A percentile compares a stretch with the other conserved stretches of the same genome.
These are phyloP conservation scores for Leishmania lainsoni DNA, from an alignment of 208 protist genomes.

Conservation along the genomic window DNA sequence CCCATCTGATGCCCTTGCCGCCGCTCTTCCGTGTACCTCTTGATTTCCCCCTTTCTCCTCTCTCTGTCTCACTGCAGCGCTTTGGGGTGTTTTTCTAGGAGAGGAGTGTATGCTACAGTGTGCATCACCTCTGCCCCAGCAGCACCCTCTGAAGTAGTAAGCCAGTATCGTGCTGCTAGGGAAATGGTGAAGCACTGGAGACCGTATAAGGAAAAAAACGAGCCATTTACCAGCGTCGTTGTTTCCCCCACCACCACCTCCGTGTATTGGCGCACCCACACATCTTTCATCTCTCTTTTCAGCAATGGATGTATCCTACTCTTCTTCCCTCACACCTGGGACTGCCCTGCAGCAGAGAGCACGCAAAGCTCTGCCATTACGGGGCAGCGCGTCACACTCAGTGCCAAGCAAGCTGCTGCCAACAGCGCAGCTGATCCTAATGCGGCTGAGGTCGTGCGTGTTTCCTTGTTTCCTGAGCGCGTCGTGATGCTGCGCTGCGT, in stretches of 20 bases:
- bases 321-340: background rate
- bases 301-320: background rate
- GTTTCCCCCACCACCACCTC: too few species aligned
- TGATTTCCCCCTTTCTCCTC: background rate
- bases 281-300: background rate
- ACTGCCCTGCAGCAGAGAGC: background rate
- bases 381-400: slow-evolving; percentile 45
- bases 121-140: background rate
- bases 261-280: background rate
- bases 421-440: slow-evolving; percentile 17
- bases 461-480: slow-evolving; percentile 31
- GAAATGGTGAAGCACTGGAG: background rate
- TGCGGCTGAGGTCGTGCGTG: slow-evolving; percentile 31
- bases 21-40: background rate
- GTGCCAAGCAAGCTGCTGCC: slow-evolving; percentile 29
- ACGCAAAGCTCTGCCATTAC: background rate
- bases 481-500: slow-evolving; percentile 25
- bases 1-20: background rate
- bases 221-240: too few species aligned
- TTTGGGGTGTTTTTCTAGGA: background rate
- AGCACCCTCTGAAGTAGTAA: background rate
- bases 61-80: background rate
- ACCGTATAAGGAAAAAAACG: background rate
- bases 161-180: background rate
- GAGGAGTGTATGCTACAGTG: background rate